Percentiles rank a stretch among this genome's conserved stretches.
phyloP scores from a whole-genome alignment of 169 alveolate genomes.

The Babesia bigemina region DNA sequence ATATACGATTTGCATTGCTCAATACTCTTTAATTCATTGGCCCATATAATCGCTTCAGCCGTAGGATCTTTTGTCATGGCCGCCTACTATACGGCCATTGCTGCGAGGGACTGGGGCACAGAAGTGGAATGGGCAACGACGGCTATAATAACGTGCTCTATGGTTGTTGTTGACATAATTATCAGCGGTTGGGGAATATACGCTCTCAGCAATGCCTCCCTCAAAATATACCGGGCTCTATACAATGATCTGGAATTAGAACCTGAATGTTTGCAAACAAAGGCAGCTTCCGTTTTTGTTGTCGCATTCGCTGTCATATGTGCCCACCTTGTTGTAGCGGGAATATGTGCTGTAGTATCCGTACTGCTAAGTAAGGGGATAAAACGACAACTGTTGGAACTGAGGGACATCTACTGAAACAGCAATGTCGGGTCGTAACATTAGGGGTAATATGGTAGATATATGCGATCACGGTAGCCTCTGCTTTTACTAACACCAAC shows the following conservation, averaged over 20 bases:
- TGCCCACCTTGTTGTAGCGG: slow-evolving; percentile 60
- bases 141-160: slow-evolving; percentile 66
- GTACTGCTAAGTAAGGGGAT: slow-evolving; percentile 52
- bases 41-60: slow-evolving; percentile 64
- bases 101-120: slow-evolving; percentile 61
- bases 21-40: slow-evolving; percentile 65
- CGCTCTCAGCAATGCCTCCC: slow-evolving; percentile 66
- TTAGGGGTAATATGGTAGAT: neutral
- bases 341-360: slow-evolving; percentile 55
- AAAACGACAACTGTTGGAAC: slow-evolving; percentile 43
- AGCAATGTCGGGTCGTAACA: neutral
- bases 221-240: slow-evolving; percentile 68
- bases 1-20: slow-evolving; percentile 74
- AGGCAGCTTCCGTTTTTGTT: slow-evolving; percentile 62
- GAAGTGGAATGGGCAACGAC: slow-evolving; percentile 75
- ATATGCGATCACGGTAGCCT: neutral
- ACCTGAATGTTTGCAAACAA: slow-evolving; percentile 68
- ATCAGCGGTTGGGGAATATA: slow-evolving; percentile 73
- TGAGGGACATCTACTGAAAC: slow-evolving; percentile 34
- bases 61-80: slow-evolving; percentile 62
- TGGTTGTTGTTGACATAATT: slow-evolving; percentile 70
- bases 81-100: slow-evolving; percentile 39
- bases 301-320: slow-evolving; percentile 68
- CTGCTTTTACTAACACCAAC: neutral
- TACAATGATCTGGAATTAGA: slow-evolving; percentile 52